Evolutionary conservation across 192 early-diverging fungal genomes (phyloP).

Genomic region (Phycomyces blakesleeanus): DNA sequence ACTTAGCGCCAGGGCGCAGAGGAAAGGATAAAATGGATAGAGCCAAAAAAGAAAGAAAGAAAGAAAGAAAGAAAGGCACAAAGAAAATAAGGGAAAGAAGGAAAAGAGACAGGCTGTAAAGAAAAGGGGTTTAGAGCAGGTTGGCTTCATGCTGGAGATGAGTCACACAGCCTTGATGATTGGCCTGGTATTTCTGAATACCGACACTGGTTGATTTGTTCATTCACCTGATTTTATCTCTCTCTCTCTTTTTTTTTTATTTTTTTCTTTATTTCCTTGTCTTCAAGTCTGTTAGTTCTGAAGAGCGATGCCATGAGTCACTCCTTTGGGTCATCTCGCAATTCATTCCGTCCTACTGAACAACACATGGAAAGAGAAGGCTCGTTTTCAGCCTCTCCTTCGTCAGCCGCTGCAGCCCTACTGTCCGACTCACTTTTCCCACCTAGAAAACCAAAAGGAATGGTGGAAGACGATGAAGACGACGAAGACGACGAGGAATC

Average conservation of each 20-base stretch:
- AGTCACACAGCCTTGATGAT: neutral
- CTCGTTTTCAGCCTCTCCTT: slow-evolving; percentile 10
- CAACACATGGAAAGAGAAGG: neutral
- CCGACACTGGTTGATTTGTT: neutral
- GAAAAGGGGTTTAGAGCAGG: too few species aligned
- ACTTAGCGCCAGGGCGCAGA: too few species aligned
- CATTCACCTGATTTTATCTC: neutral
- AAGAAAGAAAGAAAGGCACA: too few species aligned
- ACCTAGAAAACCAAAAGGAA: slow-evolving; percentile 17
- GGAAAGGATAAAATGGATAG: too few species aligned
- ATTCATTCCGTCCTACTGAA: neutral
- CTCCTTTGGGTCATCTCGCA: neutral
- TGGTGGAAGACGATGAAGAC: slow-evolving; percentile 6
- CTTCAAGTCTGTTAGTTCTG: too few species aligned
- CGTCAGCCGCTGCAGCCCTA: slow-evolving; percentile 27
- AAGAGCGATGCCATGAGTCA: slow-evolving; percentile 3
- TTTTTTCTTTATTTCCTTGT: neutral
- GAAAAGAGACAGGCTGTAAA: too few species aligned
- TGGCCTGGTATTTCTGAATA: neutral
- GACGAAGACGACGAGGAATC: slow-evolving; percentile 25
- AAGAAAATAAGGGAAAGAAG: too few species aligned
- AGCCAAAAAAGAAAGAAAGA: too few species aligned
- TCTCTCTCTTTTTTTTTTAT: neutral
- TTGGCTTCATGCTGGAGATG: neutral
- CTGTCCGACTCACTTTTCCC: slow-evolving; percentile 36